Evolutionary conservation across 352 stramenopile genomes (phyloP).

Genomic region (Pythium pyrilobum): DNA sequence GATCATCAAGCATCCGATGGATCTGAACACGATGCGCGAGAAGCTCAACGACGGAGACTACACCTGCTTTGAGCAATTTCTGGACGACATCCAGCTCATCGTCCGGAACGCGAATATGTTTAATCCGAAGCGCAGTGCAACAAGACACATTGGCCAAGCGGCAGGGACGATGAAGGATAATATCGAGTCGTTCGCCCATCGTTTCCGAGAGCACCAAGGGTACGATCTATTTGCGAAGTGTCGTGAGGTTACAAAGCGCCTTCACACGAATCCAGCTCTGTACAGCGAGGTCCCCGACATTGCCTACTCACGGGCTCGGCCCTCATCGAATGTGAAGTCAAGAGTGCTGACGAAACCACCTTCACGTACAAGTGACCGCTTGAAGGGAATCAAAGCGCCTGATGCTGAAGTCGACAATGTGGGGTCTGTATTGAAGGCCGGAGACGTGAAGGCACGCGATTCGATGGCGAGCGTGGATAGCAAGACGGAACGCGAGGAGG

Average conservation of each 20-base stretch:
- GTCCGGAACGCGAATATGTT: slow-evolving; percentile 87
- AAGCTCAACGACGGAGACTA: slow-evolving; percentile 90
- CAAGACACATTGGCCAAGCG: slow-evolving; percentile 70
- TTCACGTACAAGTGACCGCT: slow-evolving; percentile 14
- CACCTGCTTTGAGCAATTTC: slow-evolving; percentile 84
- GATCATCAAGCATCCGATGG: slow-evolving; percentile 86
- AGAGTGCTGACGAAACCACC: not conserved
- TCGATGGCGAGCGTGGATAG: not conserved
- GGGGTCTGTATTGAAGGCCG: not conserved
- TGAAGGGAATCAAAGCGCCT: slow-evolving; percentile 17
- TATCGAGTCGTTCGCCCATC: slow-evolving; percentile 82
- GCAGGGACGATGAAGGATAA: slow-evolving; percentile 88
- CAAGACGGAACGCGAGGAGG: not conserved
- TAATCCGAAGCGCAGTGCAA: slow-evolving; percentile 78
- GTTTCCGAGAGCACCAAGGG: slow-evolving; percentile 79
- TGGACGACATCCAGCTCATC: slow-evolving; percentile 86
- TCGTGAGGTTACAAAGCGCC: slow-evolving; percentile 59
- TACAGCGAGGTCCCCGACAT: slow-evolving; percentile 26
- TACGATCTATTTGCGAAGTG: slow-evolving; percentile 90
- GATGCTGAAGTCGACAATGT: not conserved
- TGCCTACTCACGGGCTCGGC: not conserved
- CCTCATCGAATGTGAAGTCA: not conserved
- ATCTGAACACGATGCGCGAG: slow-evolving; percentile 83
- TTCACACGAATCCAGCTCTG: slow-evolving; percentile 40
- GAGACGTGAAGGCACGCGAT: not conserved